These are phyloP conservation scores for Hypomyces perniciosus DNA, from an alignment of 2,329 filamentous ascomycete genomes.

Conservation along the genomic window DNA sequence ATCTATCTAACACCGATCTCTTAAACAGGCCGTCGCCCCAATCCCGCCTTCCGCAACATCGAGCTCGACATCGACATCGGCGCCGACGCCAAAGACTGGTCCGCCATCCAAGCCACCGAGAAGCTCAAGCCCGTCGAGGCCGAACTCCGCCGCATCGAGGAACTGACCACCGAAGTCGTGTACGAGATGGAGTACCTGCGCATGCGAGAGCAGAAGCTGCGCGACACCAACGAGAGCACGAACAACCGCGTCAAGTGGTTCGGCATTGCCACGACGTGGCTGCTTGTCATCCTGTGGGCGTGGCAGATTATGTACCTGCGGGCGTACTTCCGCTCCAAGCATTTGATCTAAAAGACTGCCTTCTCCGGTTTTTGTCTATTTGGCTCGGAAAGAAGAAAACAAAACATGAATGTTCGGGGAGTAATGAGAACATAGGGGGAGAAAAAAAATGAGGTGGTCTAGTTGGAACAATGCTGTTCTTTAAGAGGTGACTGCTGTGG, in stretches of 20 bases:
- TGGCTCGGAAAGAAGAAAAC: neutral
- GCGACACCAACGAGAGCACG: slow-evolving; percentile 99
- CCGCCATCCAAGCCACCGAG: slow-evolving; percentile 88
- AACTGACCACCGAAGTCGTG: slow-evolving; percentile 83
- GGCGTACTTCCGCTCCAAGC: slow-evolving; percentile 78
- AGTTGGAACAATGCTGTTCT: neutral
- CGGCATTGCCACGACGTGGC: slow-evolving; percentile 85
- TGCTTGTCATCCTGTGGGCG: slow-evolving; percentile 79
- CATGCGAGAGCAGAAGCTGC: slow-evolving; percentile 81
- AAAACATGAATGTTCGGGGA: no score
- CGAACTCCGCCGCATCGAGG: slow-evolving; percentile 87
- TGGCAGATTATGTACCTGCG: slow-evolving; percentile 98
- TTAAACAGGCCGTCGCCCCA: slow-evolving; percentile 30
- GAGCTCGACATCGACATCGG: slow-evolving; percentile 96
- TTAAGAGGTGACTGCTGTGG: no score
- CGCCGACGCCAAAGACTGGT: slow-evolving; percentile 97
- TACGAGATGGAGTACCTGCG: slow-evolving; percentile 95
- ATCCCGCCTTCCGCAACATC: slow-evolving; percentile 59
- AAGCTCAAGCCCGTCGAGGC: slow-evolving; percentile 97
- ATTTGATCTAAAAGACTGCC: slow-evolving; percentile 28
- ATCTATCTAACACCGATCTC: neutral
- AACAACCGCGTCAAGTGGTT: slow-evolving; percentile 99
- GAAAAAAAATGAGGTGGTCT: neutral
- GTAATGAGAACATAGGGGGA: neutral
- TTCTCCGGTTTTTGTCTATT: slow-evolving; percentile 4